Conservation (phyloP, 2,329 filamentous ascomycete genomes). For the Aspergillus piperis region DNA sequence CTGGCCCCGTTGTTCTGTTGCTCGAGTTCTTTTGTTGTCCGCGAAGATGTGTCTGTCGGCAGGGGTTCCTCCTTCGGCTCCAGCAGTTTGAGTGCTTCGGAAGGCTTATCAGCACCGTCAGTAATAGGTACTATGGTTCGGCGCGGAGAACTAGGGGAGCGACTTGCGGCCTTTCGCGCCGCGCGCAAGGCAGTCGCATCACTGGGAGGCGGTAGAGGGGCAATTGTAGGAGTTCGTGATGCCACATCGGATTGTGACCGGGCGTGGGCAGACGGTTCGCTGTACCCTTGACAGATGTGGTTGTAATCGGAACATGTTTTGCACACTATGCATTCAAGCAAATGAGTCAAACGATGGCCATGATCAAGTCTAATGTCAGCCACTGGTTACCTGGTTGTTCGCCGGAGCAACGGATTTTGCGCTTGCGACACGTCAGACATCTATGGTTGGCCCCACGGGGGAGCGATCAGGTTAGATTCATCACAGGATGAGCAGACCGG, state of each 20-base stretch:
- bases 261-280: slow-evolving; percentile 46
- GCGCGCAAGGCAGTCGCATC: slow-evolving; percentile 21
- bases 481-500: slow-evolving; percentile 11
- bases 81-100: slow-evolving; percentile 15
- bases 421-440: slow-evolving; percentile 71
- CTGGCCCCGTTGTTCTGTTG: slow-evolving; percentile 31
- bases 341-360: slow-evolving; percentile 7
- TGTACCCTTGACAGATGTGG: slow-evolving; percentile 69
- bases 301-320: slow-evolving; percentile 73
- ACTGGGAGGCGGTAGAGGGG: slow-evolving; percentile 19
- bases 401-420: slow-evolving; percentile 74
- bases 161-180: slow-evolving; percentile 26
- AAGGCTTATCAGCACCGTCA: slow-evolving; percentile 16
- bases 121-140: slow-evolving; percentile 10
- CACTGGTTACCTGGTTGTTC: slow-evolving; percentile 59
- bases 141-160: slow-evolving; percentile 28
- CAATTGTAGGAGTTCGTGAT: slow-evolving; percentile 24
- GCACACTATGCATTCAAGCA: slow-evolving; percentile 48
- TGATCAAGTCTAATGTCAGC: not conserved
- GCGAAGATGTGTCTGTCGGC: slow-evolving; percentile 20
- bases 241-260: slow-evolving; percentile 36
- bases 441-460: slow-evolving; percentile 39
- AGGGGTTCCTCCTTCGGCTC: slow-evolving; percentile 22
- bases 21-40: slow-evolving; percentile 28
- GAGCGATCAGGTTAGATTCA: slow-evolving; percentile 1